Evolutionary conservation across 1,139 yeast species (phyloP).

Genomic region (Pneumocystis wakefieldiae): DNA sequence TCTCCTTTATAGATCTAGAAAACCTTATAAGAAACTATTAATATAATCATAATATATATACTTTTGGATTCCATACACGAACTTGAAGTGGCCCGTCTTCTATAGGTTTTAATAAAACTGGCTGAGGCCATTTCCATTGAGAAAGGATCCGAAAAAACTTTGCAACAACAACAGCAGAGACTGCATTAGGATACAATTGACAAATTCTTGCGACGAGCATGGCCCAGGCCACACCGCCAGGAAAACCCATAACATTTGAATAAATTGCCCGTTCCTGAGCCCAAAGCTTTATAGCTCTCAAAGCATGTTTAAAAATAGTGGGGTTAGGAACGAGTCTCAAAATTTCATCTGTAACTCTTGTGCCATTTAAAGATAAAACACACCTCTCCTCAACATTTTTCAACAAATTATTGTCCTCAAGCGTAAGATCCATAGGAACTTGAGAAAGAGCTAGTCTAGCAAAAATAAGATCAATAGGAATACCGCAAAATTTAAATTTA

Average conservation of each 20-base stretch:
- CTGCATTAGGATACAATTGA: conserved; percentile 91
- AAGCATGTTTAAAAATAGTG: conserved; percentile 79
- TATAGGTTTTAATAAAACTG: conserved; percentile 75
- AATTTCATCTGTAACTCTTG: conserved; percentile 93
- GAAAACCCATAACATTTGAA: conserved; percentile 90
- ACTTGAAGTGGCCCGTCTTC: conserved; percentile 97
- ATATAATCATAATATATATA: neutral
- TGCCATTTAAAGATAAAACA: conserved; percentile 78
- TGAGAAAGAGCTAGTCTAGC: conserved; percentile 72
- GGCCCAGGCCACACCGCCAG: conserved; percentile 99
- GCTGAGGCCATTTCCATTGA: conserved; percentile 98
- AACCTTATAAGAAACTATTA: neutral
- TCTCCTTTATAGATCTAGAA: conserved; percentile 55
- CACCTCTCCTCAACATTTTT: conserved; percentile 83
- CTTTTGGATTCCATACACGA: conserved; percentile 88
- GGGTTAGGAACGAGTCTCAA: conserved; percentile 80
- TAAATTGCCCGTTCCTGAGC: conserved; percentile 89
- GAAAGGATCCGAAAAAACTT: conserved; percentile 75
- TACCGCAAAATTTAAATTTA: conserved; percentile 72
- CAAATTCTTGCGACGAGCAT: conserved; percentile 95
- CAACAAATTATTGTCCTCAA: conserved; percentile 71
- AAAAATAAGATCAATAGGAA: conserved; percentile 76
- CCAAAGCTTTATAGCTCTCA: conserved; percentile 89
- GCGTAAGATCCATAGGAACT: conserved; percentile 56
- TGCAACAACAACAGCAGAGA: conserved; percentile 74